Base-by-base conservation (phyloP, 2,329 filamentous ascomycete genomes). In the Hypoxylon sp. region DNA sequence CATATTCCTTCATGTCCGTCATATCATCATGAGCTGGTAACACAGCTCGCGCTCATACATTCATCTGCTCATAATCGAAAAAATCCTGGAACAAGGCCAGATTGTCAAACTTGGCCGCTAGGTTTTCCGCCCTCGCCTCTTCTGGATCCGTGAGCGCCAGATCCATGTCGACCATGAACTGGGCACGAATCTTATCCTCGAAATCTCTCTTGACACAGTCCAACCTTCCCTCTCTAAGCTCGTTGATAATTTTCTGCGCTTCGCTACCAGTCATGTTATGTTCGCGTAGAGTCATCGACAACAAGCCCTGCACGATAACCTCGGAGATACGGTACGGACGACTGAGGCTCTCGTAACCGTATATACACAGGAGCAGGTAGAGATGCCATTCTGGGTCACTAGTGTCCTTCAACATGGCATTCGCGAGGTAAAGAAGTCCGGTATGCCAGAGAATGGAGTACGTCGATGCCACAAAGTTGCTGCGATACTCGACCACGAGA, bases 401-500 rank as follows among this genome's bases (percentile, higher is more conserved):
- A 0, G 69, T 74, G 10, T 75, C 70, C 14, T 73, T 70, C 0
- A 82, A 67, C 11, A 82, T 75, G 3, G 78, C 79, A 34, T 82
- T 82, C 4, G 77, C 73, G 0, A 82, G 73, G 36, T 82, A 82
- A 1, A 80, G 76, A 19, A 83, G 69, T 1, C 78, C 80, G 2
- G 75, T 81, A 52, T 82, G 79, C 80, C 80, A 83, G 2, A 82
- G 71, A 6, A 82, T 76, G 1, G 79, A 78, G 57, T 78, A 80
- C 0, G 74, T 71, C 1, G 80, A 80, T 6, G 75, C 76, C 6
- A 68, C 56, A 46, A 80, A 76, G 2, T 74, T 73, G 17, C 73
- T 71, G 14, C 80, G 77, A 62, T 80, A 82, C 13, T 76, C 71
- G 23, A 82, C 60, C 3, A 82, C 71, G 1, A 82, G 74, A 5